Evolutionary conservation across 805 yeast genomes (phyloP).

Genomic region (Lipomyces lipofer): DNA sequence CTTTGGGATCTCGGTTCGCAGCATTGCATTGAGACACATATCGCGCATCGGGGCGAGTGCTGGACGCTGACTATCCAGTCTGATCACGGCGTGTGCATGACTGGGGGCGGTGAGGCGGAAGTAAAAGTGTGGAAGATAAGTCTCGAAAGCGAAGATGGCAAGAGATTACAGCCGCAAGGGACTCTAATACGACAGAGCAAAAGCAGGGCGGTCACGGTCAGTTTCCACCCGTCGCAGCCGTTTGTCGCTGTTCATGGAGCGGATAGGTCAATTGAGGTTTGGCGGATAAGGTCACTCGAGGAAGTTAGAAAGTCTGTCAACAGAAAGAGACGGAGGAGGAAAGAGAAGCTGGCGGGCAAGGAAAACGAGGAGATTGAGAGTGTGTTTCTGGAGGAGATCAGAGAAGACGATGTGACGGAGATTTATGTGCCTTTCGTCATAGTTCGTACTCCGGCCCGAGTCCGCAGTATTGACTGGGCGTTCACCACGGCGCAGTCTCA

Average conservation of each 20-base stretch:
- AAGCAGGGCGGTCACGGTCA: slow-evolving; percentile 62
- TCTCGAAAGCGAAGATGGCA: slow-evolving; percentile 52
- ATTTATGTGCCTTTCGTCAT: slow-evolving; percentile 67
- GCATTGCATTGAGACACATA: slow-evolving; percentile 91
- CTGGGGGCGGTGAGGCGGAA: slow-evolving; percentile 80
- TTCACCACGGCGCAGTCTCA: slow-evolving; percentile 34
- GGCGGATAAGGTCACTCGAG: slow-evolving; percentile 65
- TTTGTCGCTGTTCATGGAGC: slow-evolving; percentile 69
- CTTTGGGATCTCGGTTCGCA: slow-evolving; percentile 90
- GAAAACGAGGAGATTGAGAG: slow-evolving; percentile 58
- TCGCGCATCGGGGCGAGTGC: slow-evolving; percentile 91
- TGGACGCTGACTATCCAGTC: slow-evolving; percentile 69
- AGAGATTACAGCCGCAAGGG: slow-evolving; percentile 61
- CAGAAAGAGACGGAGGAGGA: slow-evolving; percentile 74
- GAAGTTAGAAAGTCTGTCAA: slow-evolving; percentile 77
- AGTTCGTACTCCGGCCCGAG: slow-evolving; percentile 63
- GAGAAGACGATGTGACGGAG: slow-evolving; percentile 50
- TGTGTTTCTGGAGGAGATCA: slow-evolving; percentile 46
- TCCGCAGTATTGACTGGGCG: slow-evolving; percentile 70
- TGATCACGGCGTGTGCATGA: slow-evolving; percentile 50
- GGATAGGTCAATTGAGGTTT: slow-evolving; percentile 78
- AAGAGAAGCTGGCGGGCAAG: slow-evolving; percentile 58
- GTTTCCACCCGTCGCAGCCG: slow-evolving; percentile 49
- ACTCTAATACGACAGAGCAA: slow-evolving; percentile 53
- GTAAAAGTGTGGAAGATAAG: slow-evolving; percentile 81